These are phyloP conservation scores for Pleurotus ostreatus DNA, from an alignment of 768 basidiomycete genomes.

Conservation along the genomic window DNA sequence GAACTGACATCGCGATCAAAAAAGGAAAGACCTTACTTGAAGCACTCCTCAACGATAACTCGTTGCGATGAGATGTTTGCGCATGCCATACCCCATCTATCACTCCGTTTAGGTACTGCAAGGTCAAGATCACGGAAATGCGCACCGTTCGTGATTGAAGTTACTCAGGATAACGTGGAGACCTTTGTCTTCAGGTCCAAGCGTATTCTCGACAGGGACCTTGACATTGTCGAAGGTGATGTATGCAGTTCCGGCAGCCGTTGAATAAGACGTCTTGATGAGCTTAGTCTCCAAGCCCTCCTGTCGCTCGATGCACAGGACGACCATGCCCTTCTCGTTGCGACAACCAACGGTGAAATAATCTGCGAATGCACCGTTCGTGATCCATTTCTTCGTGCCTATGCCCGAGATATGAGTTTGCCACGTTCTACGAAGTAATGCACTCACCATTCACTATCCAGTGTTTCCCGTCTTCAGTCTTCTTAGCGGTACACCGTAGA, in stretches of 20 bases:
- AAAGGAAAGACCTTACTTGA: slow-evolving; percentile 43
- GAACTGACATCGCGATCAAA: background rate
- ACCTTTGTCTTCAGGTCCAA: slow-evolving; percentile 58
- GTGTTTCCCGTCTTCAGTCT: slow-evolving; percentile 62
- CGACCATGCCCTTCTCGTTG: slow-evolving; percentile 36
- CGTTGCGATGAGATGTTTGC: slow-evolving; percentile 53
- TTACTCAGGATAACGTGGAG: slow-evolving; percentile 61
- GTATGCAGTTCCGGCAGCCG: slow-evolving; percentile 51
- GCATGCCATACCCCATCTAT: slow-evolving; percentile 65
- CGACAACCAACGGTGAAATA: slow-evolving; percentile 57
- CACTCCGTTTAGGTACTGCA: background rate
- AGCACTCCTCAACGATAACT: slow-evolving; percentile 66
- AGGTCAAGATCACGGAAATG: background rate
- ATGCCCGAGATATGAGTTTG: background rate
- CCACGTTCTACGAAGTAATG: background rate
- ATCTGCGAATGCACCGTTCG: slow-evolving; percentile 16
- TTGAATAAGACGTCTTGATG: slow-evolving; percentile 41
- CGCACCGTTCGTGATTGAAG: slow-evolving; percentile 61
- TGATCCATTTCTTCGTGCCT: slow-evolving; percentile 45
- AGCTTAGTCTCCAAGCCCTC: slow-evolving; percentile 19
- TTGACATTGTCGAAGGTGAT: slow-evolving; percentile 28
- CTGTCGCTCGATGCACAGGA: slow-evolving; percentile 11
- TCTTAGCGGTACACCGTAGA: slow-evolving; percentile 55
- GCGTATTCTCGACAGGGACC: slow-evolving; percentile 54
- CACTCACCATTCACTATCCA: slow-evolving; percentile 50